Evolutionary conservation across 2,329 filamentous ascomycete genomes (phyloP).

Genomic region (Alternaria gaisen): DNA sequence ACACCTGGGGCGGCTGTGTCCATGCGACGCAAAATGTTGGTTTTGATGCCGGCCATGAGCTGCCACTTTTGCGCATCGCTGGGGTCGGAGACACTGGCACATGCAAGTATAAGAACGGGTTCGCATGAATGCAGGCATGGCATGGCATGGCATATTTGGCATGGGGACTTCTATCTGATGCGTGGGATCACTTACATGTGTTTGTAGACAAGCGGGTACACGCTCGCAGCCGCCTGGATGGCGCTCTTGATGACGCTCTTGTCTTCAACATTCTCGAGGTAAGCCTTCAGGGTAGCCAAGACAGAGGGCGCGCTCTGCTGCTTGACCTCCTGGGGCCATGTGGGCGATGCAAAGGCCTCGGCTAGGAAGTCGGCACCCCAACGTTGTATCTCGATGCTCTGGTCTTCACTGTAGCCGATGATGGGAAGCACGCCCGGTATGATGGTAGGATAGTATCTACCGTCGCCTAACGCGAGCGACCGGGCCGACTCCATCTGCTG

Average conservation of each 20-base stretch:
- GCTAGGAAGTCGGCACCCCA: conserved; percentile 97
- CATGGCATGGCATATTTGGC: conserved; percentile 26
- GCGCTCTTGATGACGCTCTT: conserved; percentile 81
- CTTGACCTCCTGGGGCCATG: conserved; percentile 79
- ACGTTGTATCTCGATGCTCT: conserved; percentile 78
- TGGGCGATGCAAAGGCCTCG: conserved; percentile 94
- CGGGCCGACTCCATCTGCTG: conserved; percentile 89
- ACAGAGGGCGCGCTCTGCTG: conserved; percentile 79
- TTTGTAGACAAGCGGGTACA: conserved; percentile 90
- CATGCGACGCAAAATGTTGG: conserved; percentile 87
- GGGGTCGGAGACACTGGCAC: conserved; percentile 80
- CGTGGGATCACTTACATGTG: conserved; percentile 79
- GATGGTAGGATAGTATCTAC: conserved; percentile 89
- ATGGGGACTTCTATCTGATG: conserved; percentile 34
- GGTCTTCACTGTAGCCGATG: conserved; percentile 74
- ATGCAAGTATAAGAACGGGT: conserved; percentile 46
- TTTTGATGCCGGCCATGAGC: conserved; percentile 86
- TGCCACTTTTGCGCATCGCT: conserved; percentile 86
- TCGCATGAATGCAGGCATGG: conserved; percentile 28
- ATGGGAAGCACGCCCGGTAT: conserved; percentile 93
- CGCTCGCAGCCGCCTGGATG: conserved; percentile 87
- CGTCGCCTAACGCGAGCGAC: conserved; percentile 85
- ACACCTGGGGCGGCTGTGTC: conserved; percentile 79
- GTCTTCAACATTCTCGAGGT: conserved; percentile 70
- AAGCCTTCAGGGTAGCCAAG: conserved; percentile 72